Conservation (phyloP, 495 filamentous ascomycete species). For the Hyaloscypha bicolor region DNA sequence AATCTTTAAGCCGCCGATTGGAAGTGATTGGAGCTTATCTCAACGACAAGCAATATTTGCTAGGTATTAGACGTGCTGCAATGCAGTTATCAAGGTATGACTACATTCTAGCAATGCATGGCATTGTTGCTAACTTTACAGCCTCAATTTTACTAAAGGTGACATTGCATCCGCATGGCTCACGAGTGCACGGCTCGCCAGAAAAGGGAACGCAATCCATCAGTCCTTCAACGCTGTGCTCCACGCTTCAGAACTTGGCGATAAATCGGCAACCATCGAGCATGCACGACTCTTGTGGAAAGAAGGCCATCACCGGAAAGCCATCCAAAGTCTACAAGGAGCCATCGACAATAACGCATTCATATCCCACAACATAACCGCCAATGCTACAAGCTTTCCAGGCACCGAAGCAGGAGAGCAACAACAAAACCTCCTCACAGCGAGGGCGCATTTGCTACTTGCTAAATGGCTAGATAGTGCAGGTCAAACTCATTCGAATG, state of each 20-base stretch:
- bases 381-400: slow-evolving; percentile 29
- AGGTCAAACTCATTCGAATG: slow-evolving; percentile 82
- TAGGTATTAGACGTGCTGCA: slow-evolving; percentile 82
- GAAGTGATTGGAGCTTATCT: slow-evolving; percentile 84
- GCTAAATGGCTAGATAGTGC: slow-evolving; percentile 97
- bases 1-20: slow-evolving; percentile 71
- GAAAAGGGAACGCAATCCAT: slow-evolving; percentile 78
- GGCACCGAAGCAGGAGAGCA: slow-evolving; percentile 41
- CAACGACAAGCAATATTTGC: slow-evolving; percentile 89
- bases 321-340: slow-evolving; percentile 84
- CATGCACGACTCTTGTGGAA: slow-evolving; percentile 94
- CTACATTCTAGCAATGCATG: not conserved
- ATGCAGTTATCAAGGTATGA: slow-evolving; percentile 60
- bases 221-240: slow-evolving; percentile 92
- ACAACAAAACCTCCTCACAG: slow-evolving; percentile 57
- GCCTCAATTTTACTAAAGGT: slow-evolving; percentile 53
- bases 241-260: slow-evolving; percentile 81
- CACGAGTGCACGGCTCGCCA: slow-evolving; percentile 78
- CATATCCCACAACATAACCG: slow-evolving; percentile 40
- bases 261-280: slow-evolving; percentile 85
- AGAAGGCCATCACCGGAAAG: slow-evolving; percentile 90
- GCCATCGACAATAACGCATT: slow-evolving; percentile 80
- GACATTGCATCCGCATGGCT: slow-evolving; percentile 87
- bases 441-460: slow-evolving; percentile 76
- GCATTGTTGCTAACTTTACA: slow-evolving; percentile 26